Percentiles rank a stretch among this genome's conserved stretches.
These are phyloP conservation scores for Fomitiporia mediterranea DNA, from an alignment of 1,284 basidiomycete species.

Conservation along the genomic window DNA sequence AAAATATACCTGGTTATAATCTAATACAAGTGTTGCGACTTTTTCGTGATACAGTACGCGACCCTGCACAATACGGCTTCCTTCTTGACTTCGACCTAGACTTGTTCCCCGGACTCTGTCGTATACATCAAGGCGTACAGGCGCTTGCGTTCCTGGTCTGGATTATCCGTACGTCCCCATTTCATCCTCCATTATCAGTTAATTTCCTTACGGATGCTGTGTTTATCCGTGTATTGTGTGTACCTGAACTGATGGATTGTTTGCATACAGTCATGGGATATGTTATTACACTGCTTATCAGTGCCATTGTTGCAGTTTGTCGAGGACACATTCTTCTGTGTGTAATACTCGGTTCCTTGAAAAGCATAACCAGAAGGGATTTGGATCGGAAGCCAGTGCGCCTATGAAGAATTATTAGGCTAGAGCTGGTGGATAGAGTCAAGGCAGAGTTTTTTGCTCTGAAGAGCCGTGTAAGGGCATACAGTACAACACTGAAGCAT, in stretches of 20 bases:
- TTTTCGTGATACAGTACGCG: no score
- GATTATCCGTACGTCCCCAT: conserved; percentile 16
- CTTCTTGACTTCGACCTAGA: conserved; percentile 7
- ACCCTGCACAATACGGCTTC: not conserved
- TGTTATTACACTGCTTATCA: conserved; percentile 18
- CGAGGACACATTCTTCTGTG: conserved; percentile 9
- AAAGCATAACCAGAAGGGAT: not conserved
- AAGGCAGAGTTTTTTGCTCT: not conserved
- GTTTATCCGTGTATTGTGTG: not conserved
- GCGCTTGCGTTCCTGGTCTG: conserved; percentile 15
- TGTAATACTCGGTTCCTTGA: conserved; percentile 13
- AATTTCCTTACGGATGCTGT: not conserved
- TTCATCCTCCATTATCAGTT: not conserved
- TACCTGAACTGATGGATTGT: not conserved
- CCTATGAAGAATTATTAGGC: no score
- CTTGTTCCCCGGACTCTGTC: conserved; percentile 10
- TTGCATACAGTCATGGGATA: conserved; percentile 18
- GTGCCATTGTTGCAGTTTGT: conserved; percentile 13
- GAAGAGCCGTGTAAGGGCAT: no score
- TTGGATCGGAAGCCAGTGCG: not conserved
- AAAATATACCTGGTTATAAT: no score
- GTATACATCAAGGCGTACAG: conserved; percentile 10
- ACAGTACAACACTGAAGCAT: not conserved
- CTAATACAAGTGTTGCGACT: no score
- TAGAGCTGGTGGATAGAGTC: no score